Evolutionary conservation across 2,329 filamentous ascomycete species (phyloP).

Genomic region (Tolypocladium paradoxum): DNA sequence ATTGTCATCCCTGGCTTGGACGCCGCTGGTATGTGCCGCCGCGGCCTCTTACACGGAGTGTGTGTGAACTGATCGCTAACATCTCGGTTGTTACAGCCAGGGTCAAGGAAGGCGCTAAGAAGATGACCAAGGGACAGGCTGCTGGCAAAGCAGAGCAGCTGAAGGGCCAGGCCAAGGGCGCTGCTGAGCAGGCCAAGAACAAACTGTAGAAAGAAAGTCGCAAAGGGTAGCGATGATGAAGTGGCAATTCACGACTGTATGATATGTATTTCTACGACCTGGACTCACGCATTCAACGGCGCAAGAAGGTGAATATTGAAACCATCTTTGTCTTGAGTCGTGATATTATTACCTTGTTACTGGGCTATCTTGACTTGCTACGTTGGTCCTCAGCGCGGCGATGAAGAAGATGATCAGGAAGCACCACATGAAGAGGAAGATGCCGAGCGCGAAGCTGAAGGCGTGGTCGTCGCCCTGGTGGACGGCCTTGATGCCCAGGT

Average conservation of each 20-base stretch:
- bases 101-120: slow-evolving; percentile 33
- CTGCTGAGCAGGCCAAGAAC: slow-evolving; percentile 24
- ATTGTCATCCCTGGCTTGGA: slow-evolving; percentile 53
- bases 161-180: slow-evolving; percentile 28
- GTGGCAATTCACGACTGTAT: neutral
- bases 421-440: slow-evolving; percentile 50
- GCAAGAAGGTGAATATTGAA: neutral
- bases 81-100: slow-evolving; percentile 25
- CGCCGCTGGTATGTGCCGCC: slow-evolving; percentile 35
- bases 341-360: neutral
- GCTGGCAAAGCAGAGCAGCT: slow-evolving; percentile 22
- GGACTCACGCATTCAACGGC: neutral
- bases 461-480: slow-evolving; percentile 28
- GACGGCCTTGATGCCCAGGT: slow-evolving; percentile 37
- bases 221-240: neutral
- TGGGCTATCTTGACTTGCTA: neutral
- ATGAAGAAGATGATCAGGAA: slow-evolving; percentile 47
- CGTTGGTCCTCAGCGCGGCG: slow-evolving; percentile 44
- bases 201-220: neutral
- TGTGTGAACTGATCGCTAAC: neutral
- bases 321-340: neutral
- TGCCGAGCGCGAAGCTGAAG: slow-evolving; percentile 40
- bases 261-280: neutral
- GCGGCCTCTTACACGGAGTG: neutral
- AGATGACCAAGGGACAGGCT: slow-evolving; percentile 22